A percentile compares a stretch with the other conserved stretches of the same genome.
These are phyloP conservation scores for Epichloe gansuensis DNA, from an alignment of 2,329 filamentous ascomycete species.

Conservation along the genomic window DNA sequence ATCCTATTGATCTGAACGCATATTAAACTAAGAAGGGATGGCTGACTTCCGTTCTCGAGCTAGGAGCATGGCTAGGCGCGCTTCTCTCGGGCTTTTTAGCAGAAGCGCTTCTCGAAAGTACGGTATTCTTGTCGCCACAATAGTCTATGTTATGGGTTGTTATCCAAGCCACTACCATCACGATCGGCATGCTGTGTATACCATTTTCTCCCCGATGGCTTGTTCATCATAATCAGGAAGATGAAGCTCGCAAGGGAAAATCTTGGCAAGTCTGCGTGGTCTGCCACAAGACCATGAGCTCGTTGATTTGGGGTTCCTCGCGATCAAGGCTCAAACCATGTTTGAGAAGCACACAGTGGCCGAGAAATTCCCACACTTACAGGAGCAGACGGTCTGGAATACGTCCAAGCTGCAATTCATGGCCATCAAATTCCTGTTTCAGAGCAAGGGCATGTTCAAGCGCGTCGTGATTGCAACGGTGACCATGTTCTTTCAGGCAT, in stretches of 20 bases:
- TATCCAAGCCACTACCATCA: conserved; percentile 51
- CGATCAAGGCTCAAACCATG: not conserved
- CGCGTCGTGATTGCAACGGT: not conserved
- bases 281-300: conserved; percentile 52
- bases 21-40: conserved; percentile 44
- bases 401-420: conserved; percentile 59
- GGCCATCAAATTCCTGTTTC: conserved; percentile 26
- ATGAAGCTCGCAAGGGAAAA: conserved; percentile 37
- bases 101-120: no score
- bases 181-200: conserved; percentile 63
- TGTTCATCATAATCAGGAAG: conserved; percentile 55
- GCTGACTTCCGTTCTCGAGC: conserved; percentile 57
- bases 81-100: no score
- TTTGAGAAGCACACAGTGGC: conserved; percentile 42
- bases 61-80: conserved; percentile 25
- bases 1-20: conserved; percentile 29
- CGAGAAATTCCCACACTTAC: conserved; percentile 55
- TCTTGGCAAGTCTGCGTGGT: conserved; percentile 49
- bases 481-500: not conserved
- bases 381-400: conserved; percentile 48
- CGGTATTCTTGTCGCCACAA: conserved; percentile 12
- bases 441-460: not conserved
- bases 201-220: conserved; percentile 70
- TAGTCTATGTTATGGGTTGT: conserved; percentile 53
- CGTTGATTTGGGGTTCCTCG: not conserved